phyloP scores from a whole-genome alignment of 495 filamentous ascomycete species.

The Hypomontagnella monticulosa region DNA sequence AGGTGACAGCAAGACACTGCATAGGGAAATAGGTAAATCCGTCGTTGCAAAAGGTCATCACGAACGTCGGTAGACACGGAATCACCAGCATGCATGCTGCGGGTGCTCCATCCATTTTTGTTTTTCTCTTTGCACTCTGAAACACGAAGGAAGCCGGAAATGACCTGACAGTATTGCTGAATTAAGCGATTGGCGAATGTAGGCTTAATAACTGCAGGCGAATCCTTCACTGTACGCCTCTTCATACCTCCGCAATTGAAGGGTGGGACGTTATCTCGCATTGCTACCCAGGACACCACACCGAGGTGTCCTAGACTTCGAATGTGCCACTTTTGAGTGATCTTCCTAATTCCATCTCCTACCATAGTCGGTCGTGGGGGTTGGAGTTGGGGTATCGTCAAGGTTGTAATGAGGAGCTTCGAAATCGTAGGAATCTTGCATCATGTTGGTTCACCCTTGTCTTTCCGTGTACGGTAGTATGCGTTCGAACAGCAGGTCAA shows the following conservation, averaged over 20 bases:
- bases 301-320: background rate
- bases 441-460: background rate
- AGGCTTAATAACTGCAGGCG: background rate
- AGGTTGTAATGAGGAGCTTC: background rate
- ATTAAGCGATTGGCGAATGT: background rate
- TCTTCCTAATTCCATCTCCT: background rate
- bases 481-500: constrained; percentile 2
- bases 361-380: background rate
- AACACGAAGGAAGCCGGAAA: constrained; percentile 25
- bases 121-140: constrained; percentile 10
- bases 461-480: background rate
- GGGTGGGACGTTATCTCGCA: background rate
- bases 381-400: background rate
- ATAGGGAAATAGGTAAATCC: constrained; percentile 8
- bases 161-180: constrained; percentile 22
- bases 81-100: constrained; percentile 1
- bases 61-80: constrained; percentile 1
- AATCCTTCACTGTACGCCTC: constrained; percentile 12
- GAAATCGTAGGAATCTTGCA: background rate
- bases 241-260: background rate
- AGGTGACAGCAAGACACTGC: background rate
- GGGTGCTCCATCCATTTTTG: background rate
- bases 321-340: constrained; percentile 25
- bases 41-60: constrained; percentile 26
- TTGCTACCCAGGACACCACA: constrained; percentile 1